These are phyloP conservation scores for Heterobasidion irregulare DNA, from an alignment of 1,284 basidiomycete species.

Conservation along the genomic window DNA sequence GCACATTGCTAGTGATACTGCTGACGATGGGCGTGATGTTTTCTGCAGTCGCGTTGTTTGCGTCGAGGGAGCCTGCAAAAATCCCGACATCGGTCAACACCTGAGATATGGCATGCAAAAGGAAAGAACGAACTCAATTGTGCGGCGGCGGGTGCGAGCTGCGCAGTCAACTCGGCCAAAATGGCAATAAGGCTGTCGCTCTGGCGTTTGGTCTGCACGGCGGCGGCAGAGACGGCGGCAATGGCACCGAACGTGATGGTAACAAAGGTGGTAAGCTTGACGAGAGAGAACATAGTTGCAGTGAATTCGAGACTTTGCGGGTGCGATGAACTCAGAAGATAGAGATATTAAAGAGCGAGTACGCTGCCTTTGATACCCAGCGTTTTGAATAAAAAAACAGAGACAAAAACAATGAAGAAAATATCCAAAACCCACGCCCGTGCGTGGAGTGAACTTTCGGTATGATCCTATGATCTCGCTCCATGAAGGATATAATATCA, in stretches of 20 bases:
- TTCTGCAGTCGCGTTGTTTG: neutral
- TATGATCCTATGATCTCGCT: no score
- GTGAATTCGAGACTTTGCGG: neutral
- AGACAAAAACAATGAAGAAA: no score
- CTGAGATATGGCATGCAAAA: neutral
- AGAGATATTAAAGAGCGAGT: no score
- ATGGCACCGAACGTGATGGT: slow-evolving; percentile 13
- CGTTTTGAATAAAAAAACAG: no score
- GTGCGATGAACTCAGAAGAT: no score
- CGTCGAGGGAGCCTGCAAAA: neutral
- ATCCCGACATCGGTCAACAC: neutral
- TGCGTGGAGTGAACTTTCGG: no score
- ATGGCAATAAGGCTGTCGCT: neutral
- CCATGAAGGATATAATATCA: no score
- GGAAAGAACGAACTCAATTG: neutral
- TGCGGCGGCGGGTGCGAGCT: neutral
- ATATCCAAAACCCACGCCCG: no score
- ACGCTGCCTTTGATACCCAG: no score
- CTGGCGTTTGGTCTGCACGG: neutral
- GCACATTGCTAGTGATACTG: neutral
- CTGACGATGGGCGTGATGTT: slow-evolving; percentile 2
- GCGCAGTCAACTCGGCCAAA: neutral
- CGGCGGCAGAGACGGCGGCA: slow-evolving; percentile 16
- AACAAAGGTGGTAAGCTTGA: slow-evolving; percentile 6
- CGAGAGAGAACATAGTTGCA: slow-evolving; percentile 5